Conservation (phyloP, 2,329 filamentous ascomycete species). For the Dactylellina parvicollis region DNA sequence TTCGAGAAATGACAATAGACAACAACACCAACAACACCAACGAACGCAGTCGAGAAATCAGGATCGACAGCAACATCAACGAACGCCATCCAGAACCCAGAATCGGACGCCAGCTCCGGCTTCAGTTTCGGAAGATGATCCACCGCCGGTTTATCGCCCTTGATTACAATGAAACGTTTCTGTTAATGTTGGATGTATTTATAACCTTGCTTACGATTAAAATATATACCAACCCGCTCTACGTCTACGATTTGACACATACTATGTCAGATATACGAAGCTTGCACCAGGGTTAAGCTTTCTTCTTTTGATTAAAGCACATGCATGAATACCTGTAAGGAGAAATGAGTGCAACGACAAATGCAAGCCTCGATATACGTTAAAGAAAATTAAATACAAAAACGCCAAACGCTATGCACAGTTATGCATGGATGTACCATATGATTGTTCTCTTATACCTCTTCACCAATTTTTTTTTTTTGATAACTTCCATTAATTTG, state of each 20-base stretch:
- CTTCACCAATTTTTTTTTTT: background rate
- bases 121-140: constrained; percentile 10
- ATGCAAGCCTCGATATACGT: background rate
- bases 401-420: constrained; percentile 30
- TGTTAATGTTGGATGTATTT: background rate
- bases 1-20: background rate
- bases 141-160: constrained; percentile 25
- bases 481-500: background rate
- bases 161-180: background rate
- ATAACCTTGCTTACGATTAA: background rate
- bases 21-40: no score
- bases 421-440: background rate
- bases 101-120: background rate
- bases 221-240: background rate
- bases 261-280: background rate
- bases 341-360: background rate
- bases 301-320: no score
- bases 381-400: background rate
- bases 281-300: background rate
- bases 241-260: background rate
- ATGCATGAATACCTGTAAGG: no score
- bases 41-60: constrained; percentile 8
- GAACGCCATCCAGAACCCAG: constrained; percentile 5
- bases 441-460: background rate
- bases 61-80: no score